phyloP scores from a whole-genome alignment of 192 early-diverging fungal species.

The Entophlyctis helioformis region DNA sequence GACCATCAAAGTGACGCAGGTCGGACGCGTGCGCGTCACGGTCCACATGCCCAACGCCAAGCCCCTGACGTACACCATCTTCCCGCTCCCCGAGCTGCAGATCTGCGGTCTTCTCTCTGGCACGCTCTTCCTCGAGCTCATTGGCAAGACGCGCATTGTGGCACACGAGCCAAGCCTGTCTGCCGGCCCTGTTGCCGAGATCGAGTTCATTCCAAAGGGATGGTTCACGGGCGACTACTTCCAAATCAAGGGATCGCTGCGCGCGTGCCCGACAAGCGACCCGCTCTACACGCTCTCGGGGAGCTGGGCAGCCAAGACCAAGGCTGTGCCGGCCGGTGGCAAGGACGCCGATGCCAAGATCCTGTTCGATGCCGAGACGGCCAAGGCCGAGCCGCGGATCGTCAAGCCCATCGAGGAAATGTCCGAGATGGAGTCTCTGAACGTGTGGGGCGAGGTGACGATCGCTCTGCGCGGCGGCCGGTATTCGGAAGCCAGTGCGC shows the following conservation, averaged over 20 bases:
- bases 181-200: conserved; percentile 39
- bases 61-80: conserved; percentile 51
- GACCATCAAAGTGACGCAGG: conserved; percentile 64
- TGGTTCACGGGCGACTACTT: conserved; percentile 74
- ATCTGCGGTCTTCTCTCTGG: conserved; percentile 64
- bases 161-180: too few species aligned
- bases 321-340: too few species aligned
- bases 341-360: neutral
- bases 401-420: neutral
- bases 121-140: conserved; percentile 50
- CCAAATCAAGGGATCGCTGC: conserved; percentile 15
- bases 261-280: too few species aligned
- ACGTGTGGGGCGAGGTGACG: conserved; percentile 1
- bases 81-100: conserved; percentile 61
- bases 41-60: conserved; percentile 29
- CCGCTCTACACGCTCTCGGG: neutral
- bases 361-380: neutral
- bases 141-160: conserved; percentile 43
- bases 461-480: neutral
- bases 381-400: neutral
- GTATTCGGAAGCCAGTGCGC: too few species aligned
- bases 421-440: neutral
- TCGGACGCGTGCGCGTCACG: conserved; percentile 58
- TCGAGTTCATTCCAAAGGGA: conserved; percentile 62
- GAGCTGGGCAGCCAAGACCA: neutral